Base-by-base conservation (phyloP, 176 grass and related monocot species). In the Ananas comosus region DNA sequence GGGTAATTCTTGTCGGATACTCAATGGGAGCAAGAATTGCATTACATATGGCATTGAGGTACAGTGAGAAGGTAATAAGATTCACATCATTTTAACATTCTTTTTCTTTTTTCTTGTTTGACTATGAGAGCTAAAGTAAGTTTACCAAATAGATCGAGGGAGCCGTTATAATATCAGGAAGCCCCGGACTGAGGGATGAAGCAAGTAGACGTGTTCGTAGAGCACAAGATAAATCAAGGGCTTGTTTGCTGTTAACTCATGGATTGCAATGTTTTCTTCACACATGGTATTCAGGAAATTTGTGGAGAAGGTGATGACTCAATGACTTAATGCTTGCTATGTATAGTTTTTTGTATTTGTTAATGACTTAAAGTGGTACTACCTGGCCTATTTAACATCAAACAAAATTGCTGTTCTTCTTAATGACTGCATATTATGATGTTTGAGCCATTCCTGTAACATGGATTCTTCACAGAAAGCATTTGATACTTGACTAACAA, bases 1-100 rank as follows among this genome's bases (percentile, higher is more conserved):
- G 67, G 17, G 83, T 92, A 61, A 63, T 89, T 29, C 76, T 96
- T 33, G 86, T 96, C 69, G 93, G 86, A 54, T 96, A 96, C 72
- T 96, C 93, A 65, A 92, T 96, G 88, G 93, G 92, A 67, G 92
- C 88, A 74, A 87, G 92, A 80, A 92, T 96, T 83, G 88, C 92
- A 81, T 73, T 96, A 29, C 81, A 87, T 47, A 96, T 92, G 93
- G 71, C 83, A 81, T 52, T 89, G 61, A 89, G 89, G 64, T 77
- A 85, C 82, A 85, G 64, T 74, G 76, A 83, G 57, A 85, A 92
- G 93, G 93, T 96, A 90, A 61, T 2, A 77, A 53, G 69, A 0
- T 77, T 12, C 13, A n/a, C 13, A 51, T 64, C 76, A 28, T 72
- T 71, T 27, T 9, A 58, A 4, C 16, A 47, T 42, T 24, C 47